phyloP scores from a whole-genome alignment of 2,329 filamentous ascomycete species.

The Dothidotthia symphoricarpi region DNA sequence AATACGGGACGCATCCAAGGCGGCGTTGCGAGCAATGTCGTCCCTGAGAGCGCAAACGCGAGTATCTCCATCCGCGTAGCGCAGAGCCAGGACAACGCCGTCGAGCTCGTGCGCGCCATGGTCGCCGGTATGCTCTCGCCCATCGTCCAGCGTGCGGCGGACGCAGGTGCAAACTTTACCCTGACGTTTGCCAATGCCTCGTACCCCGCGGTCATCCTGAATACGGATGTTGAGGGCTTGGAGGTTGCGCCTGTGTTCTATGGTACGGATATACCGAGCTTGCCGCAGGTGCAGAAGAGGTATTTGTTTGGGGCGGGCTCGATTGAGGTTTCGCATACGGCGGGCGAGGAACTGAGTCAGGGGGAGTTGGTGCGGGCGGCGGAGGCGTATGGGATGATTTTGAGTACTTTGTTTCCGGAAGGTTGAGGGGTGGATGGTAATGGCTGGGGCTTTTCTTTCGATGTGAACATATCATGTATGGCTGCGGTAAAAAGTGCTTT shows the following conservation, averaged over 20 bases:
- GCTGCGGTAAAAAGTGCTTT: too few relatives aligned
- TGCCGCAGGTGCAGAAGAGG: constrained; percentile 22
- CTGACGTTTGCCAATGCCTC: constrained; percentile 9
- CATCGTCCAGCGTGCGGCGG: constrained; percentile 12
- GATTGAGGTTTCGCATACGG: constrained; percentile 26
- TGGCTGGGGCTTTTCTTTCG: too few relatives aligned
- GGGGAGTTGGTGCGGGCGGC: constrained; percentile 22
- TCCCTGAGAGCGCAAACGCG: constrained; percentile 70
- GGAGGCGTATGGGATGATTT: constrained; percentile 24
- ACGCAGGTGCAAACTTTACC: constrained; percentile 15
- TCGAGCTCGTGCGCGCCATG: constrained; percentile 16
- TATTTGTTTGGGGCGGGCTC: constrained; percentile 24
- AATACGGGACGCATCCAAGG: constrained; percentile 79
- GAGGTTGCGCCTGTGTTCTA: constrained; percentile 26
- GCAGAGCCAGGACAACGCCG: constrained; percentile 19
- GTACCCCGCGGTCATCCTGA: constrained; percentile 18
- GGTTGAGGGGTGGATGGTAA: not conserved
- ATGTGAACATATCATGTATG: too few relatives aligned
- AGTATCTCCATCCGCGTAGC: constrained; percentile 55
- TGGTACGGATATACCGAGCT: constrained; percentile 24
- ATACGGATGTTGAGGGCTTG: constrained; percentile 22
- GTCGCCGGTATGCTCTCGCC: constrained; percentile 18
- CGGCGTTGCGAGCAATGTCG: constrained; percentile 82
- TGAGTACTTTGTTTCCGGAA: constrained; percentile 17
- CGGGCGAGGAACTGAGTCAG: constrained; percentile 20